Evolutionary conservation across 805 yeast species (phyloP).

Genomic region (Diddensiella santjacobensis): DNA sequence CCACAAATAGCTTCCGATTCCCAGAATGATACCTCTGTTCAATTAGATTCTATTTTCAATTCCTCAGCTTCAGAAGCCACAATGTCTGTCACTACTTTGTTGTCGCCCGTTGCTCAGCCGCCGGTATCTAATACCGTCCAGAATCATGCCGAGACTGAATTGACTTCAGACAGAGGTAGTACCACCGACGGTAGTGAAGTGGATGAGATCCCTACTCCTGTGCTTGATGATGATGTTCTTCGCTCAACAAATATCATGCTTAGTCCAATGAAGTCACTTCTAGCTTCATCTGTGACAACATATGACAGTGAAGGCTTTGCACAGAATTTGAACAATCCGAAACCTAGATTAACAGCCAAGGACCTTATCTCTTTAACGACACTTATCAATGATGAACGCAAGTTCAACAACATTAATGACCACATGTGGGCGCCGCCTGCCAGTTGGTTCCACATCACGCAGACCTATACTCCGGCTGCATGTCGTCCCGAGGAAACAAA

Average conservation of each 20-base stretch:
- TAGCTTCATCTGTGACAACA: neutral
- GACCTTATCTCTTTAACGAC: neutral
- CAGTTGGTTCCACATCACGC: neutral
- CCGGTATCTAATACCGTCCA: neutral
- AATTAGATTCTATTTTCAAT: neutral
- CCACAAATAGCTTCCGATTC: neutral
- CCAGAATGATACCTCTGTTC: neutral
- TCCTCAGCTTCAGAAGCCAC: neutral
- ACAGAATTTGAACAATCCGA: neutral
- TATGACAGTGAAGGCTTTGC: neutral
- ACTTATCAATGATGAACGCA: constrained; percentile 6
- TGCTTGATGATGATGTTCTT: neutral
- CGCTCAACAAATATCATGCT: constrained; percentile 3
- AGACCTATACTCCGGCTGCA: constrained; percentile 7
- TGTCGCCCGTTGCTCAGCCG: neutral
- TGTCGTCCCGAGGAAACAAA: constrained; percentile 3
- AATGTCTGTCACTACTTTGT: too few relatives aligned
- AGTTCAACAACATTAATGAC: constrained; percentile 11
- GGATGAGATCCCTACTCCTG: constrained; percentile 16
- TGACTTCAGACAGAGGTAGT: constrained; percentile 12
- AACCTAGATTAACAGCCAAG: neutral
- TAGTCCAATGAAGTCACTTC: neutral
- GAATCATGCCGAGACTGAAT: constrained; percentile 2
- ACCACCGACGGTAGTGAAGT: constrained; percentile 9
- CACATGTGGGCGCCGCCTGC: constrained; percentile 11